Conservation (phyloP, 192 early-diverging fungal species). For the Podochytrium sp. region DNA sequence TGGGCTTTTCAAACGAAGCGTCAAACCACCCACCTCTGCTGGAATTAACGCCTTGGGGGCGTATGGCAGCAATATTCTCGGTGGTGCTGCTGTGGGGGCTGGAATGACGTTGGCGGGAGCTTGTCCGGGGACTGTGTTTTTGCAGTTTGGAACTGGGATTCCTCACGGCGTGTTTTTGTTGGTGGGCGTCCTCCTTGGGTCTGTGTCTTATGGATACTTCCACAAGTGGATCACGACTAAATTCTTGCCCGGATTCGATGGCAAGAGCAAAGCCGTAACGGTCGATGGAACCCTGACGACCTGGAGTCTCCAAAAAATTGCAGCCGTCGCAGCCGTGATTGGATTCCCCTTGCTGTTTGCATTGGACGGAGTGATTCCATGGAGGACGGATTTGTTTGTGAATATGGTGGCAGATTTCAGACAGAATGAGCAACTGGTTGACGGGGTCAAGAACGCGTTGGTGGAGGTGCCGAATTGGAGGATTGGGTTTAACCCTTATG, state of each 20-base stretch:
- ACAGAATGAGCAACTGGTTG: background rate
- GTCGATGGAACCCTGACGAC: slow-evolving; percentile 2
- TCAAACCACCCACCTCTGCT: slow-evolving; percentile 16
- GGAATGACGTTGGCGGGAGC: slow-evolving; percentile 39
- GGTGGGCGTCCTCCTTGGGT: slow-evolving; percentile 19
- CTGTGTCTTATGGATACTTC: slow-evolving; percentile 33
- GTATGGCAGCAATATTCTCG: slow-evolving; percentile 30
- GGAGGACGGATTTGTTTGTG: background rate
- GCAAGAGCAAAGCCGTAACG: background rate
- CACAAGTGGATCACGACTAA: background rate
- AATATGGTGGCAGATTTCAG: background rate
- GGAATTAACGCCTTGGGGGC: background rate
- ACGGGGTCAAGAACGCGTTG: no score
- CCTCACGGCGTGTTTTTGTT: background rate
- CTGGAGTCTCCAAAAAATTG: background rate
- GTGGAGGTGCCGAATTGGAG: no score
- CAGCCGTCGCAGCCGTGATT: background rate
- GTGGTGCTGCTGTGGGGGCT: slow-evolving; percentile 28
- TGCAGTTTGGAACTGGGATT: slow-evolving; percentile 36
- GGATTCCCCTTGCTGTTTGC: background rate
- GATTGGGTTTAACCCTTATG: background rate
- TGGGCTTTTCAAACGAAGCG: slow-evolving; percentile 19
- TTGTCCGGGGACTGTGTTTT: slow-evolving; percentile 40
- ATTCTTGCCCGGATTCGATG: background rate
- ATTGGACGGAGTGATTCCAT: slow-evolving; percentile 16